These are phyloP conservation scores for Geranium rotundifolium DNA, from an alignment of 345 rosid species.

Conservation along the genomic window DNA sequence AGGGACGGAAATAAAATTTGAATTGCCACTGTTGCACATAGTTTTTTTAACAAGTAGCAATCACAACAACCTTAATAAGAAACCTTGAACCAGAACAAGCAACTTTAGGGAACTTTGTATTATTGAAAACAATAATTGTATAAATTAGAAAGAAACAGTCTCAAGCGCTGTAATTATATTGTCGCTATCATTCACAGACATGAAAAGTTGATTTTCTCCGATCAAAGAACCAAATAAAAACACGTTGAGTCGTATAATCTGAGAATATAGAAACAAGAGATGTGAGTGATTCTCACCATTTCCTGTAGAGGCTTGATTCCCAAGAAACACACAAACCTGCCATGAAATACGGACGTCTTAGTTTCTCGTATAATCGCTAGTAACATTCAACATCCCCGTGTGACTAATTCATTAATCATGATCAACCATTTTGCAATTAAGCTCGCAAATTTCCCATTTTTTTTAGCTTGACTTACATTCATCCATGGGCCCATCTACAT, in stretches of 20 bases:
- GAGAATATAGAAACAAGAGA: not conserved
- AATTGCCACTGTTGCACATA: too few species aligned
- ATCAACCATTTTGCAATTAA: not conserved
- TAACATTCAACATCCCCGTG: not conserved
- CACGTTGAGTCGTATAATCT: not conserved
- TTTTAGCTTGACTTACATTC: conserved; percentile 42
- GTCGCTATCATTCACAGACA: too few species aligned
- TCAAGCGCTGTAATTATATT: too few species aligned
- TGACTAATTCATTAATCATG: not conserved
- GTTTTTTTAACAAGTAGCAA: too few species aligned
- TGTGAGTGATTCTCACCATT: conserved; percentile 49
- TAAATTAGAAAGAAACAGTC: too few species aligned
- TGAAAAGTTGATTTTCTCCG: not conserved
- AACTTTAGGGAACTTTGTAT: too few species aligned
- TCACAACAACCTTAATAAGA: too few species aligned
- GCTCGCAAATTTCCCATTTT: conserved; percentile 6
- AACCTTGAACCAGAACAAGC: too few species aligned
- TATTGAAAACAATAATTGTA: too few species aligned
- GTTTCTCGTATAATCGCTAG: not conserved
- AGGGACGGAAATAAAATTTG: too few species aligned
- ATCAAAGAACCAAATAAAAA: not conserved
- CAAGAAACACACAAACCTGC: conserved; percentile 84
- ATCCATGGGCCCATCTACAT: conserved; percentile 75
- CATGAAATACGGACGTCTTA: conserved; percentile 6
- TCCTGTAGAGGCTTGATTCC: conserved; percentile 59